Evolutionary conservation across 306 rosid species (phyloP).

Genomic region (Quercus aquifolioides): DNA sequence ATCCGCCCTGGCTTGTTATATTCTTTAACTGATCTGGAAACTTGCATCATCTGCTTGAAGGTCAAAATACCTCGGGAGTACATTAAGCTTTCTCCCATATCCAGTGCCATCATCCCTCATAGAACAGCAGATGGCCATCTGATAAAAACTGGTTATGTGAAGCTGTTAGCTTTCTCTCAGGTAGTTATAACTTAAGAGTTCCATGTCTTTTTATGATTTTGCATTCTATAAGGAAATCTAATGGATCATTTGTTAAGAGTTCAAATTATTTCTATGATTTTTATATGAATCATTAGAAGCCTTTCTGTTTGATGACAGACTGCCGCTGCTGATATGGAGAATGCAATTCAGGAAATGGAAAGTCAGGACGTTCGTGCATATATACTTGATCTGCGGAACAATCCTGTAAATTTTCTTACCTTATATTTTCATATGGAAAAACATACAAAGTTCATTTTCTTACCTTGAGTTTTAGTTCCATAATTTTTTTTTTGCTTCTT

Average conservation of each 20-base stretch:
- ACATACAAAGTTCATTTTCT: neutral
- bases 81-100: slow-evolving; percentile 84
- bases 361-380: slow-evolving; percentile 85
- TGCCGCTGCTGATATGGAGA: slow-evolving; percentile 88
- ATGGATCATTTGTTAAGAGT: neutral
- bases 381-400: slow-evolving; percentile 90
- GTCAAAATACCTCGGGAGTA: slow-evolving; percentile 80
- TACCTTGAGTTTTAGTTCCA: neutral
- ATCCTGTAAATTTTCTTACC: slow-evolving; percentile 58
- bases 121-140: slow-evolving; percentile 62
- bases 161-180: slow-evolving; percentile 84
- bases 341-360: slow-evolving; percentile 73
- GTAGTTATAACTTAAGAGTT: slow-evolving; percentile 25
- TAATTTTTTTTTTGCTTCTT: neutral
- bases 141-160: slow-evolving; percentile 84
- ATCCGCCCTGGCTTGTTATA: neutral
- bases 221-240: neutral
- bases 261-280: neutral
- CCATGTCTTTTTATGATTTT: neutral
- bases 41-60: slow-evolving; percentile 38
- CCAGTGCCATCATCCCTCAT: slow-evolving; percentile 78
- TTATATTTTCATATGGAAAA: neutral
- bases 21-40: slow-evolving; percentile 2
- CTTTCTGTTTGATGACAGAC: slow-evolving; percentile 39
- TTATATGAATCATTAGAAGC: neutral